phyloP scores from a whole-genome alignment of 2,329 filamentous ascomycete species.

The Madurella mycetomatis region DNA sequence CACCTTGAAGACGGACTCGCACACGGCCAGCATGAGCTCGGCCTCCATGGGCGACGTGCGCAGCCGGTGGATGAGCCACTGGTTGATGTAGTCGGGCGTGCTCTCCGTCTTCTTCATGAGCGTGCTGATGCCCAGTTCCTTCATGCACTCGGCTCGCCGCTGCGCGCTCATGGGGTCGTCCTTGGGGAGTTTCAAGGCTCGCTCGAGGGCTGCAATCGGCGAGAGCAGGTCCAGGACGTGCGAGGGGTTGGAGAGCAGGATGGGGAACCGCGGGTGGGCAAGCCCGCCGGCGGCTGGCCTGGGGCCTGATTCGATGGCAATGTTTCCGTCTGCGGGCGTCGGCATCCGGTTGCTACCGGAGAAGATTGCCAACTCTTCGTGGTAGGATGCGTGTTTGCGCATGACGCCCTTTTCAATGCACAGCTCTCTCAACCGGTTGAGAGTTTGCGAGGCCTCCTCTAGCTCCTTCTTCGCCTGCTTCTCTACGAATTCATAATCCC shows the following conservation, averaged over 20 bases:
- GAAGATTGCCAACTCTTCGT: conserved; percentile 39
- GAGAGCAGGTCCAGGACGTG: conserved; percentile 43
- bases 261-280: conserved; percentile 39
- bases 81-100: conserved; percentile 45
- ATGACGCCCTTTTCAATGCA: conserved; percentile 42
- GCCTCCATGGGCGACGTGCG: conserved; percentile 44
- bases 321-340: conserved; percentile 33
- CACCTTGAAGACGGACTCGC: conserved; percentile 30
- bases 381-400: conserved; percentile 38
- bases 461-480: conserved; percentile 33
- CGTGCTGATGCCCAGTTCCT: conserved; percentile 45
- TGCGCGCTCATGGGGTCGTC: conserved; percentile 32
- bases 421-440: conserved; percentile 33
- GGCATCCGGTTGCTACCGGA: conserved; percentile 28
- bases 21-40: conserved; percentile 39
- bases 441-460: conserved; percentile 31
- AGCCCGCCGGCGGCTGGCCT: conserved; percentile 23
- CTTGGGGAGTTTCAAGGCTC: conserved; percentile 35
- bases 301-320: conserved; percentile 34
- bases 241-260: conserved; percentile 46
- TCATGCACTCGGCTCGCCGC: conserved; percentile 40
- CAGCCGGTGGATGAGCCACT: conserved; percentile 51
- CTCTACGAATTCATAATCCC: conserved; percentile 38
- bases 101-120: conserved; percentile 38
- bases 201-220: conserved; percentile 37